A percentile compares a stretch with the other conserved stretches of the same genome.
phyloP scores from a whole-genome alignment of 768 basidiomycete genomes.

The Lactarius pseudohatsudake region DNA sequence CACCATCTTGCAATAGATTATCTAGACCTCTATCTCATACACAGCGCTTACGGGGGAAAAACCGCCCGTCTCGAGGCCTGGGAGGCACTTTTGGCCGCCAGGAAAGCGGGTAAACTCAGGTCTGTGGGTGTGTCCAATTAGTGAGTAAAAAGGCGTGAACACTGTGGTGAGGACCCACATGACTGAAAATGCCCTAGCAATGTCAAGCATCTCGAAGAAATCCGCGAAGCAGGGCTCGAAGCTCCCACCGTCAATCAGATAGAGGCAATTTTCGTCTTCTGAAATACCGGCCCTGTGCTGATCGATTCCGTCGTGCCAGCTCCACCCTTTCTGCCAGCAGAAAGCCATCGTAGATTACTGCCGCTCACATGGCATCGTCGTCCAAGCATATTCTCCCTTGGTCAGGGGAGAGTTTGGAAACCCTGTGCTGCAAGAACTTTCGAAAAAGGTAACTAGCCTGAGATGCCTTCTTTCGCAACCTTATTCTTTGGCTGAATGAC shows the following conservation, averaged over 20 bases:
- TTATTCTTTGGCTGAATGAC: background rate
- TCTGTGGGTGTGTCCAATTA: slow-evolving; percentile 85
- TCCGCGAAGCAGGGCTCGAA: slow-evolving; percentile 58
- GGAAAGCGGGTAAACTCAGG: slow-evolving; percentile 61
- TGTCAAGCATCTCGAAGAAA: slow-evolving; percentile 73
- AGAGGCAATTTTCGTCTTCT: slow-evolving; percentile 47
- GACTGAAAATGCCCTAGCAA: slow-evolving; percentile 43
- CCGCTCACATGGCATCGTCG: slow-evolving; percentile 51
- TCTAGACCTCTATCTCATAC: slow-evolving; percentile 77
- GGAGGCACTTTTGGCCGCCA: slow-evolving; percentile 64
- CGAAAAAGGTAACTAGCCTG: slow-evolving; percentile 58
- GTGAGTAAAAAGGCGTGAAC: slow-evolving; percentile 41
- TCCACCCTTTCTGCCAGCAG: slow-evolving; percentile 68
- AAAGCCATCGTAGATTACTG: slow-evolving; percentile 49
- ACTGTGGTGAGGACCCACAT: background rate
- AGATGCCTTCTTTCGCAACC: background rate
- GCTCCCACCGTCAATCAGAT: slow-evolving; percentile 79
- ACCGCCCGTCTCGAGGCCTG: slow-evolving; percentile 69
- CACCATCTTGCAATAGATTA: slow-evolving; percentile 43
- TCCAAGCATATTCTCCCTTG: slow-evolving; percentile 79
- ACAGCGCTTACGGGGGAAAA: slow-evolving; percentile 65
- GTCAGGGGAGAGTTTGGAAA: slow-evolving; percentile 50
- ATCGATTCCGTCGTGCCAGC: slow-evolving; percentile 41
- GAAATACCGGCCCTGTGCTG: background rate
- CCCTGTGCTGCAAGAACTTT: slow-evolving; percentile 51